Percentiles rank a stretch among this genome's conserved stretches.
These are phyloP conservation scores for Fusarium palustre DNA, from an alignment of 2,329 filamentous ascomycete genomes.

Conservation along the genomic window DNA sequence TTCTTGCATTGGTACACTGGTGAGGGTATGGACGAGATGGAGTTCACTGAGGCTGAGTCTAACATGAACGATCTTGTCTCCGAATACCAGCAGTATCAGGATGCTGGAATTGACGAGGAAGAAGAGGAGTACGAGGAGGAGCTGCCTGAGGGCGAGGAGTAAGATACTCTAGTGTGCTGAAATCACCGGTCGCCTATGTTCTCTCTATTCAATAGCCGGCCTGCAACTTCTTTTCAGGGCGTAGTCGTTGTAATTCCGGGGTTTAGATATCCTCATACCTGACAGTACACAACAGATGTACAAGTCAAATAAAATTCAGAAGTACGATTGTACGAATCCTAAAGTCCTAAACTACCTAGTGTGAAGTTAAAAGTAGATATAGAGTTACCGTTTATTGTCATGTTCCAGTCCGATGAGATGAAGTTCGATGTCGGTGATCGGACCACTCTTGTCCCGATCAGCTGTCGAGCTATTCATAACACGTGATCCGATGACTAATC, in stretches of 20 bases:
- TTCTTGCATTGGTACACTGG: conserved; percentile 99
- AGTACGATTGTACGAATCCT: conserved; percentile 49
- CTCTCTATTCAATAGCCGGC: conserved; percentile 42
- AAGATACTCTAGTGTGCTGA: conserved; percentile 30
- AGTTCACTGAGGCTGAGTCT: conserved; percentile 99
- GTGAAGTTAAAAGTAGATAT: neutral
- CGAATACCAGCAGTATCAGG: conserved; percentile 99
- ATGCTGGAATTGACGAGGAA: conserved; percentile 95
- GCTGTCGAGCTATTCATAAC: conserved; percentile 6
- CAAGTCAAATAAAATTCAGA: conserved; percentile 46
- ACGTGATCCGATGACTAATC: conserved; percentile 54
- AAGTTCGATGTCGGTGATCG: conserved; percentile 1
- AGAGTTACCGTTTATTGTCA: neutral
- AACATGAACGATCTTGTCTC: conserved; percentile 99
- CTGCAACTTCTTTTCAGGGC: conserved; percentile 51
- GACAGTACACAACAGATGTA: conserved; percentile 51
- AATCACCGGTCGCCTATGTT: conserved; percentile 22
- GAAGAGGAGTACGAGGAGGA: conserved; percentile 97
- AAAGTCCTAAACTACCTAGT: neutral
- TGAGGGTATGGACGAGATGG: conserved; percentile 99
- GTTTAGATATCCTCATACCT: conserved; percentile 56
- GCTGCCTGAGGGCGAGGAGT: conserved; percentile 78
- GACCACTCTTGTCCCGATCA: conserved; percentile 1
- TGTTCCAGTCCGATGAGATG: neutral
- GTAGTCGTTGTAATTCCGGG: conserved; percentile 50